phyloP scores from a whole-genome alignment of 768 basidiomycete genomes.

The Boletus pseudo-olivaceus region DNA sequence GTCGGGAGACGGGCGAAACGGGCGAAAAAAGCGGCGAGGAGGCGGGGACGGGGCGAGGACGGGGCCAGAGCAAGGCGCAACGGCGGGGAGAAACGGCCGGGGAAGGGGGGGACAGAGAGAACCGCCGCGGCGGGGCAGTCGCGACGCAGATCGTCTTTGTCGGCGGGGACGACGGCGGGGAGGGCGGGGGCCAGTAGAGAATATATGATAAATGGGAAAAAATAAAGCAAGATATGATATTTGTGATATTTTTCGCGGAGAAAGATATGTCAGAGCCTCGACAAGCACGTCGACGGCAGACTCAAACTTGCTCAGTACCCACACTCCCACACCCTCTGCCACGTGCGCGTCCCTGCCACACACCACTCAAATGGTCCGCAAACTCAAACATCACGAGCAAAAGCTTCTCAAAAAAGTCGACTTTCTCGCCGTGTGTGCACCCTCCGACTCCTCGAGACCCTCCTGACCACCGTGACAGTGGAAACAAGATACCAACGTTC shows the following conservation, averaged over 20 bases:
- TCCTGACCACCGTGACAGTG: constrained; percentile 50
- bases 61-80: background rate
- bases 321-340: constrained; percentile 31
- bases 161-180: constrained; percentile 1
- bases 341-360: constrained; percentile 24
- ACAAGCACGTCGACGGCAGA: constrained; percentile 31
- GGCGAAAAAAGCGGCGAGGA: constrained; percentile 3
- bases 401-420: constrained; percentile 95
- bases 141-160: constrained; percentile 17
- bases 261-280: constrained; percentile 25
- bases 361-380: constrained; percentile 63
- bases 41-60: background rate
- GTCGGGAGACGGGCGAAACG: background rate
- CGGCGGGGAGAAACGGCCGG: constrained; percentile 2
- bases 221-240: constrained; percentile 29
- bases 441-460: background rate
- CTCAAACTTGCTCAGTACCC: constrained; percentile 18
- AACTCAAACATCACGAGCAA: constrained; percentile 95
- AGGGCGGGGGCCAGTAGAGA: background rate
- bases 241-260: constrained; percentile 25
- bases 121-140: constrained; percentile 11
- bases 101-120: background rate
- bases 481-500: constrained; percentile 90
- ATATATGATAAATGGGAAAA: constrained; percentile 13
- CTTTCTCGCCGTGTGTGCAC: constrained; percentile 75